Percentiles rank a stretch among this genome's conserved stretches.
Conservation (phyloP, 2,329 filamentous ascomycete genomes). For the Claviceps citrina region DNA sequence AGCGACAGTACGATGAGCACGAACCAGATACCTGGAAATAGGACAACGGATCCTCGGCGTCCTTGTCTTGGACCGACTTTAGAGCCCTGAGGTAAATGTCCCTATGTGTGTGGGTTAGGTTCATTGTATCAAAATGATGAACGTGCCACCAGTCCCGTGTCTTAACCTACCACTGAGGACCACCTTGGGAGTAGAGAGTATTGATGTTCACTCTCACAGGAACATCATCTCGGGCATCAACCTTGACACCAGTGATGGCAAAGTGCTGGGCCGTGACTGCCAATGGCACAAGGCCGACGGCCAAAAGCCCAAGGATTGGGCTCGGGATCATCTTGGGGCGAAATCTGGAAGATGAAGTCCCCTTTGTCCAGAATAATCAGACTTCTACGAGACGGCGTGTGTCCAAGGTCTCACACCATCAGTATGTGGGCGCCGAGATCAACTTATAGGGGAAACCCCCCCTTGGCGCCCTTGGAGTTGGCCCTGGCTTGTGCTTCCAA, state of each 20-base stretch:
- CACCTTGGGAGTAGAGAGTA: conserved; percentile 24
- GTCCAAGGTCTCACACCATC: neutral
- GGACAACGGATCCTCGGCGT: conserved; percentile 28
- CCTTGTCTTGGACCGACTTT: conserved; percentile 24
- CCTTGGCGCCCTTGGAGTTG: neutral
- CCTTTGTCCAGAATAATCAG: neutral
- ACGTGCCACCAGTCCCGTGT: neutral
- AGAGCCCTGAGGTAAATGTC: conserved; percentile 35
- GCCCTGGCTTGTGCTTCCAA: neutral
- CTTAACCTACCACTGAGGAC: conserved; percentile 27
- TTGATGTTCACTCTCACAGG: conserved; percentile 34
- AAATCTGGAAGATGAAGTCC: neutral
- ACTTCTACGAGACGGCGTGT: too few species aligned
- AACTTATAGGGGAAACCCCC: too few species aligned
- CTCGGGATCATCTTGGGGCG: conserved; percentile 9
- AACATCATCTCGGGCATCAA: conserved; percentile 24
- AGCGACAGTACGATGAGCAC: neutral
- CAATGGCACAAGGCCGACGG: conserved; percentile 12
- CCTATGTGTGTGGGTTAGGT: conserved; percentile 15
- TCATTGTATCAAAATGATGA: neutral
- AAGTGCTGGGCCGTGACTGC: conserved; percentile 14
- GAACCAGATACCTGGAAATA: conserved; percentile 36
- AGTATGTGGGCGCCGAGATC: neutral
- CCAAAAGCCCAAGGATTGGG: conserved; percentile 12
- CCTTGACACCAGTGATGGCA: conserved; percentile 23